Percentiles rank a stretch among this genome's conserved stretches.
Conservation (phyloP, 805 yeast species). For the Candida ulmi region DNA sequence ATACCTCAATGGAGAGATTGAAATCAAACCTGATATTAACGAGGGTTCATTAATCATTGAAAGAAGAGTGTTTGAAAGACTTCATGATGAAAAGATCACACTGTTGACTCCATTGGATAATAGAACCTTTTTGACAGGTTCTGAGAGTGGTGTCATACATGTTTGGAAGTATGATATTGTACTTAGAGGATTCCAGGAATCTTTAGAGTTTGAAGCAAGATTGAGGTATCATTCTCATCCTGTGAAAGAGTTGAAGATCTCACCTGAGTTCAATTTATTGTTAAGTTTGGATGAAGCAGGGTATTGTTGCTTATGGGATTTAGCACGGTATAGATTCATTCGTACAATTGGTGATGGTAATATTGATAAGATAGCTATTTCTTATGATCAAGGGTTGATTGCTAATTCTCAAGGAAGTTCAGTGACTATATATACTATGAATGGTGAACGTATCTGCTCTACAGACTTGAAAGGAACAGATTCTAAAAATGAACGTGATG, state of each 20-base stretch:
- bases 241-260: slow-evolving; percentile 41
- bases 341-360: slow-evolving; percentile 24
- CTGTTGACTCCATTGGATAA: slow-evolving; percentile 21
- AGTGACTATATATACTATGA: slow-evolving; percentile 41
- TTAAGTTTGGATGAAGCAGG: slow-evolving; percentile 54
- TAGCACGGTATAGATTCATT: slow-evolving; percentile 45
- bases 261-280: slow-evolving; percentile 48
- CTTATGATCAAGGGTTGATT: slow-evolving; percentile 51
- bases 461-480: slow-evolving; percentile 19
- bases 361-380: slow-evolving; percentile 35
- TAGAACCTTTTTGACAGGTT: slow-evolving; percentile 29
- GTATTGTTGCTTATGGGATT: slow-evolving; percentile 57
- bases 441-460: slow-evolving; percentile 40
- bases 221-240: slow-evolving; percentile 53
- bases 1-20: slow-evolving; percentile 21
- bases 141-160: slow-evolving; percentile 55
- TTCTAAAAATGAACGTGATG: slow-evolving; percentile 7
- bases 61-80: slow-evolving; percentile 22
- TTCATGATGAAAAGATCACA: slow-evolving; percentile 27
- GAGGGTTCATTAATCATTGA: slow-evolving; percentile 20
- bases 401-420: slow-evolving; percentile 26
- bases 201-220: slow-evolving; percentile 35
- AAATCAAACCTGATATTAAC: slow-evolving; percentile 17
- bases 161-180: slow-evolving; percentile 38
- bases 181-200: slow-evolving; percentile 17